Evolutionary conservation across 805 yeast genomes (phyloP).

Genomic region (Ascoidea tarda): DNA sequence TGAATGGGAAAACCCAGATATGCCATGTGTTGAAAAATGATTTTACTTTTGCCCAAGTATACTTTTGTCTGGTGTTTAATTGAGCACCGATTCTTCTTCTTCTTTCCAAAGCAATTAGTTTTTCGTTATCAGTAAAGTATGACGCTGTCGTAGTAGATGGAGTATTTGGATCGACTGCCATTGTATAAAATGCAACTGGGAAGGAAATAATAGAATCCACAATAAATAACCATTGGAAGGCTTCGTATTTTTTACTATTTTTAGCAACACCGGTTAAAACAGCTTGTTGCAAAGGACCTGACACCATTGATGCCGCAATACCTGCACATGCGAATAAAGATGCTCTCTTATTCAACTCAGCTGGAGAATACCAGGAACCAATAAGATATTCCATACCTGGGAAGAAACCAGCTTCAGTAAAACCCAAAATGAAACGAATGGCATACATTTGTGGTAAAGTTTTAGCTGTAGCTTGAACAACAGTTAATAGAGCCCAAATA

Average conservation of each 20-base stretch:
- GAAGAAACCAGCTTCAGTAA: constrained; percentile 9
- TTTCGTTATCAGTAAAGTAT: constrained; percentile 28
- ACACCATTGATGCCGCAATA: constrained; percentile 20
- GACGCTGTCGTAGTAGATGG: constrained; percentile 29
- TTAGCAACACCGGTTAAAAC: constrained; percentile 15
- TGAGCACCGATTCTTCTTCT: too few species aligned
- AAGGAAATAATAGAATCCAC: constrained; percentile 27
- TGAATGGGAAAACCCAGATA: constrained; percentile 26
- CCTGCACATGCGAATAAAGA: constrained; percentile 20
- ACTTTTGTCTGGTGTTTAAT: constrained; percentile 20
- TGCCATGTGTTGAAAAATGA: constrained; percentile 24
- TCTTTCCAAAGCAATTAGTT: too few species aligned
- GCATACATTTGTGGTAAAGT: too few species aligned
- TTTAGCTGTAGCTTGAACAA: too few species aligned
- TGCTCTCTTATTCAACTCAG: too few species aligned
- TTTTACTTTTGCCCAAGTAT: constrained; percentile 20
- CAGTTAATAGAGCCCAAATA: too few species aligned
- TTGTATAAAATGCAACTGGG: constrained; percentile 29
- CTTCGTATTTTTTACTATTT: constrained; percentile 11
- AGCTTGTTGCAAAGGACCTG: constrained; percentile 25
- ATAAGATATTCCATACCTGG: constrained; percentile 14
- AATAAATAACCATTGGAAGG: constrained; percentile 31
- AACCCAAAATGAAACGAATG: constrained; percentile 12
- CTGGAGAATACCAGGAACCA: too few species aligned
- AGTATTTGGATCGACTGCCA: constrained; percentile 30